phyloP scores from a whole-genome alignment of 108 stramenopile genomes.

The Cylindrotheca closterium region DNA sequence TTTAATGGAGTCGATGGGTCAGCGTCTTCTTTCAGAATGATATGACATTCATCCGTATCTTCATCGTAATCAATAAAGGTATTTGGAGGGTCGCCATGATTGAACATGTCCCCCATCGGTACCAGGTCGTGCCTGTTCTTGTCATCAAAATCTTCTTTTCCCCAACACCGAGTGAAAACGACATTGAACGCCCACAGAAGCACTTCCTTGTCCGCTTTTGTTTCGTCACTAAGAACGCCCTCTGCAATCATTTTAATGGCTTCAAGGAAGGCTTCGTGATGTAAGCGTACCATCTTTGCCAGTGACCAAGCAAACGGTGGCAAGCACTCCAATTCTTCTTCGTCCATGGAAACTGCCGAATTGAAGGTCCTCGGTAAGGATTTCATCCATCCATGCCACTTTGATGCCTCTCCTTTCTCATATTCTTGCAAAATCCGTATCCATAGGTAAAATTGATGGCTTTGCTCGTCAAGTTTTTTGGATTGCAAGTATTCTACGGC shows the following conservation, averaged over 20 bases:
- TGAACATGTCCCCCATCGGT: constrained; percentile 49
- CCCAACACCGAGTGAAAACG: constrained; percentile 43
- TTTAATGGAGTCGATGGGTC: constrained; percentile 8
- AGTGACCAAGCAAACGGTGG: constrained; percentile 34
- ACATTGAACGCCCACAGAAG: constrained; percentile 42
- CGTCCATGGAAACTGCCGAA: constrained; percentile 50
- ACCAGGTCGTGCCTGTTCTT: constrained; percentile 12
- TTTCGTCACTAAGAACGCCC: background rate
- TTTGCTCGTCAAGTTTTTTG: constrained; percentile 7
- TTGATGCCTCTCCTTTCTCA: constrained; percentile 41
- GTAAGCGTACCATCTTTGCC: constrained; percentile 19
- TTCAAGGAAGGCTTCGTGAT: constrained; percentile 19
- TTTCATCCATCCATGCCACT: constrained; percentile 51
- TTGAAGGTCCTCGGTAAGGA: constrained; percentile 49
- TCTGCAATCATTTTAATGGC: constrained; percentile 3
- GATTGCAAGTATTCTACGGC: background rate
- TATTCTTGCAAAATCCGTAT: constrained; percentile 54
- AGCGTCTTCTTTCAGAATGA: constrained; percentile 21
- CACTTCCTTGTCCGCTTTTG: constrained; percentile 7
- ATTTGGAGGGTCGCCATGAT: constrained; percentile 33
- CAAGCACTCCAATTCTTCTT: constrained; percentile 29
- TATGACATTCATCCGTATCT: constrained; percentile 15
- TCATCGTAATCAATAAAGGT: constrained; percentile 16
- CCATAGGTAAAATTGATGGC: constrained; percentile 46
- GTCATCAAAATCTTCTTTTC: constrained; percentile 1